Evolutionary conservation across 768 basidiomycete genomes (phyloP), one percentile per base, ranked within the genome.

Genomic region (Xerocomellus dryophilus): DNA sequence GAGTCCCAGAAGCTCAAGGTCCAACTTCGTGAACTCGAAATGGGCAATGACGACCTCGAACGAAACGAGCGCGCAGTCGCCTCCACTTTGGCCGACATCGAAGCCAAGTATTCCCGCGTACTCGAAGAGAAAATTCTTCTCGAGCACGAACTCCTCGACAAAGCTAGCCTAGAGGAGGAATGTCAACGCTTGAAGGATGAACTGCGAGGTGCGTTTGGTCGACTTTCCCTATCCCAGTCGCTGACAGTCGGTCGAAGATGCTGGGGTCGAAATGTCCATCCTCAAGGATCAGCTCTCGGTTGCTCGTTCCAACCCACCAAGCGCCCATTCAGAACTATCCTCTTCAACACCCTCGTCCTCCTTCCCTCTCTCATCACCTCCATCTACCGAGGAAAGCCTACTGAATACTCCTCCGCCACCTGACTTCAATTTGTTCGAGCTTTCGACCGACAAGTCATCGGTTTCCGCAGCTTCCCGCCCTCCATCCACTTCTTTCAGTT

Each of bases 31-130:
- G 92, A 98, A 69, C 77, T 97, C 29, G 96, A 98, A 73, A 89
- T 98, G 84, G 96, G 96, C 43, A 98, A 97, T 65, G 97, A 99
- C 65, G 95, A 98, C 73, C 78, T 99, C 53, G 97, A 98, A 68
- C 81, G 94, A 58, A 95, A 89, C 69, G 96, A 98, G 67, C 83
- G 97, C 27, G 90, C 89, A 47, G 87, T 90, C 39, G 82, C 88
- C 9, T 91, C 88, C 45, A 89, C 82, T 62, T 72, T 95, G 61
- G 88, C 87, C 5, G 89, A 90, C 66, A 77, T 92, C 63, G 94
- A 97, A 73, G 76, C 82, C 61, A 93, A 88, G 69, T 96, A 98
- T 74, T 85, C 93, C 54, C 82, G 86, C 49, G 89, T 88, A 1
- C 76, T 98, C 32, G 97, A 99, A 71, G 94, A 98, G 75, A 98